A percentile compares a stretch with the other conserved stretches of the same genome.
These are phyloP conservation scores for Ustilago sp. DNA, from an alignment of 1,284 basidiomycete genomes.

Conservation along the genomic window DNA sequence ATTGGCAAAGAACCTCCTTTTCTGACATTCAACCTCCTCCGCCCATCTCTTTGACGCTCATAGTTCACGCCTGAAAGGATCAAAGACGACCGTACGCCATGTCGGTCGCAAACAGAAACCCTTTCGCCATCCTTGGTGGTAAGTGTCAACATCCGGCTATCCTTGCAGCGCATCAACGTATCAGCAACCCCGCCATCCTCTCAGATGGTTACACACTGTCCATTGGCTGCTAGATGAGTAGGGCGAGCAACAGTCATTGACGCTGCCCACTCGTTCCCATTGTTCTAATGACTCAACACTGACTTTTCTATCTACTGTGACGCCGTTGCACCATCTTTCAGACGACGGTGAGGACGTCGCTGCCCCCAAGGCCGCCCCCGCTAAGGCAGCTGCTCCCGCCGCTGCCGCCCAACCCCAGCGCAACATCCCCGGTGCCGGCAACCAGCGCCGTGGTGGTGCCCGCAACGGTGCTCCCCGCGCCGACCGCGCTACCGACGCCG, in stretches of 20 bases:
- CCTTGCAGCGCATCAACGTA: not conserved
- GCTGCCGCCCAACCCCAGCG: constrained; percentile 54
- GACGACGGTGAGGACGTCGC: constrained; percentile 61
- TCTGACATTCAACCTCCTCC: constrained; percentile 16
- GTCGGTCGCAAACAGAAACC: constrained; percentile 69
- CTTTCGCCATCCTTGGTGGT: constrained; percentile 68
- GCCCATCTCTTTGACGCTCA: not conserved
- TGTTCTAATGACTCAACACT: not conserved
- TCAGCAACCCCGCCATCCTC: not conserved
- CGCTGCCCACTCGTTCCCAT: not conserved
- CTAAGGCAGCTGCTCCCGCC: constrained; percentile 57
- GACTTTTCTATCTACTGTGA: constrained; percentile 4
- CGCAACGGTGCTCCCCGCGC: constrained; percentile 54
- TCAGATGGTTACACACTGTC: not conserved
- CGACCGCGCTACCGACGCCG: constrained; percentile 32
- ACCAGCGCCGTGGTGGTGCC: constrained; percentile 52
- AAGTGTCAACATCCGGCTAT: constrained; percentile 26
- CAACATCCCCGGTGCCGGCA: constrained; percentile 62
- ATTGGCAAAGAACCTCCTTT: not conserved
- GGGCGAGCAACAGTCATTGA: not conserved
- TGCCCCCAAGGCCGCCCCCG: constrained; percentile 57
- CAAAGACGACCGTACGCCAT: constrained; percentile 64
- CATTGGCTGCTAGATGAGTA: not conserved
- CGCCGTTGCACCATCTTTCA: not conserved
- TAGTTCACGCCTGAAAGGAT: constrained; percentile 49